Percentiles rank a stretch among this genome's conserved stretches.
Conservation (phyloP, 2,329 filamentous ascomycete genomes). For the Arthrinium phaeospermum region DNA sequence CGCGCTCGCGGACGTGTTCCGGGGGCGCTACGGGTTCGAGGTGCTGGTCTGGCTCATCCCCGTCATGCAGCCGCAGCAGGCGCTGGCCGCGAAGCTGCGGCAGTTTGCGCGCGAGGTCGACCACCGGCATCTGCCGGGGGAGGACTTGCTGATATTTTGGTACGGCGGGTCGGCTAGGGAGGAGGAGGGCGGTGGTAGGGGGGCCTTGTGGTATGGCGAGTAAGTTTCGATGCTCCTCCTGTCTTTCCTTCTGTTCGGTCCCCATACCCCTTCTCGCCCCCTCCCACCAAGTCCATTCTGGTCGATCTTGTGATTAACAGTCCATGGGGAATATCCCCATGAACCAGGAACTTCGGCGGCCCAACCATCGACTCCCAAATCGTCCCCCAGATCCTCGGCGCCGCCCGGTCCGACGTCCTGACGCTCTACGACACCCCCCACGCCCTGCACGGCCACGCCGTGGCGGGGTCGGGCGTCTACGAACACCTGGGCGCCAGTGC, state of each 20-base stretch:
- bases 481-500: conserved; percentile 20
- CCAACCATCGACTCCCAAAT: conserved; percentile 19
- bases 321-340: too few species aligned
- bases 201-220: conserved; percentile 21
- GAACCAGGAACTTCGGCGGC: neutral
- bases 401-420: conserved; percentile 19
- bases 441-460: neutral
- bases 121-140: neutral
- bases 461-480: neutral
- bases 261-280: neutral
- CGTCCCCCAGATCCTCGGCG: conserved; percentile 18
- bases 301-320: too few species aligned
- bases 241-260: too few species aligned
- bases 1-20: conserved; percentile 18
- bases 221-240: neutral
- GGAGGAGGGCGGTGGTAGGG: neutral
- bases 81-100: neutral
- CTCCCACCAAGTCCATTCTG: too few species aligned
- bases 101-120: conserved; percentile 3
- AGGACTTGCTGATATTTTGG: conserved; percentile 23
- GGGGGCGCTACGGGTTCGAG: conserved; percentile 17
- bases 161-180: conserved; percentile 20
- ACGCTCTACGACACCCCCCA: conserved; percentile 21
- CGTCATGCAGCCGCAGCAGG: neutral
- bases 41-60: conserved; percentile 22